These are phyloP conservation scores for Vaucheria bursata DNA, from an alignment of 352 stramenopile genomes.

Conservation along the genomic window DNA sequence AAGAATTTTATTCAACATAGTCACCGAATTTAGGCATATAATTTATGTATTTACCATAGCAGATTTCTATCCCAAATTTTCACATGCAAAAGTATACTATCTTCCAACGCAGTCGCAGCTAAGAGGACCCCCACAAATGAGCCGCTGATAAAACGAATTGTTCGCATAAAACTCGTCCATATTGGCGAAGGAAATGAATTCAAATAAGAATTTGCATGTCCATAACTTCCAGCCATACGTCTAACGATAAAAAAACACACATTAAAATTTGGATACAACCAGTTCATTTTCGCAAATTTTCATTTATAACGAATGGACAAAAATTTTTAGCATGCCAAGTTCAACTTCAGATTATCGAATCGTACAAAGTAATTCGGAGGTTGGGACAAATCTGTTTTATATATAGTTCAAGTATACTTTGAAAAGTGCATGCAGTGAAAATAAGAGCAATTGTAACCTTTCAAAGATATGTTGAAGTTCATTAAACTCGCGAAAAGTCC, in stretches of 20 bases:
- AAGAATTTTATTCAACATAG: too few species aligned
- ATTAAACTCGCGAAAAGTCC: conserved; percentile 88
- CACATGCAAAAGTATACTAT: conserved; percentile 86
- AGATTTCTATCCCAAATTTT: conserved; percentile 84
- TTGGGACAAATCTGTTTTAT: too few species aligned
- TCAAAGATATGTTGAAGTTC: conserved; percentile 76
- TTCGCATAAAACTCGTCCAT: conserved; percentile 74
- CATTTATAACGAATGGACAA: too few species aligned
- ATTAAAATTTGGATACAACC: too few species aligned
- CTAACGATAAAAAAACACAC: conserved; percentile 27
- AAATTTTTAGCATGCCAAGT: too few species aligned
- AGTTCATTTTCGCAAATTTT: too few species aligned
- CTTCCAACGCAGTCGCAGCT: conserved; percentile 76
- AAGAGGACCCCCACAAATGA: conserved; percentile 86
- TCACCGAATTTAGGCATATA: too few species aligned
- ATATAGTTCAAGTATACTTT: too few species aligned
- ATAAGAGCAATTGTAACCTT: conserved; percentile 35
- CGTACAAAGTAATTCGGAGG: too few species aligned
- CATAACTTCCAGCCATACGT: conserved; percentile 80
- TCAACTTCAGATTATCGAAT: too few species aligned
- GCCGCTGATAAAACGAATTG: conserved; percentile 87
- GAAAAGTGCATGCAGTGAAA: background rate
- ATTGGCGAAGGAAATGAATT: conserved; percentile 81
- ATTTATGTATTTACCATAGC: conserved; percentile 70
- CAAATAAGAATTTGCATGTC: conserved; percentile 80